These are phyloP conservation scores for Fusarium sp. DNA, from an alignment of 2,329 filamentous ascomycete genomes.

Conservation along the genomic window DNA sequence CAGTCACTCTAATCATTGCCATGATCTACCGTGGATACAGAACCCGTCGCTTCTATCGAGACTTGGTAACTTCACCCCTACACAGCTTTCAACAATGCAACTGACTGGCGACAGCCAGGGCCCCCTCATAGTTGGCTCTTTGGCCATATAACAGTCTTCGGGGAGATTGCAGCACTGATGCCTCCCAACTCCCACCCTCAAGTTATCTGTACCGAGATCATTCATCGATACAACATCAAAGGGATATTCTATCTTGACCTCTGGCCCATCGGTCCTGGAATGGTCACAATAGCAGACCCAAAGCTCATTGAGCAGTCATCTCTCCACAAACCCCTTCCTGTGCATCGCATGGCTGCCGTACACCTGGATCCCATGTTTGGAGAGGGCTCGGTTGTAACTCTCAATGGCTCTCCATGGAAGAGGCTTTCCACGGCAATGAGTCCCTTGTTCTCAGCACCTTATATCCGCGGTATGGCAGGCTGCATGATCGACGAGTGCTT, in stretches of 20 bases:
- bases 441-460: conserved; percentile 6
- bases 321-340: not conserved
- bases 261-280: conserved; percentile 8
- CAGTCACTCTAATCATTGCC: not conserved
- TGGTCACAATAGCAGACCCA: not conserved
- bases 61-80: not conserved
- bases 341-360: not conserved
- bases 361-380: conserved; percentile 9
- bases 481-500: conserved; percentile 12
- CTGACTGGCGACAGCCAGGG: not conserved
- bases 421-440: not conserved
- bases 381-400: not conserved
- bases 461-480: not conserved
- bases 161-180: conserved; percentile 3
- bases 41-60: conserved; percentile 15
- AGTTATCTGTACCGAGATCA: conserved; percentile 16
- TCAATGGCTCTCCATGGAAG: conserved; percentile 5
- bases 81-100: rapidly evolving
- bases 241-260: conserved; percentile 29
- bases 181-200: conserved; percentile 24
- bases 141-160: conserved; percentile 14
- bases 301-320: conserved; percentile 12
- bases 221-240: not conserved
- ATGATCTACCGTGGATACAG: conserved; percentile 4
- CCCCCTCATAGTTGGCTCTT: conserved; percentile 30